These are phyloP conservation scores for Amyloporia xantha DNA, from an alignment of 768 basidiomycete species.

Conservation along the genomic window DNA sequence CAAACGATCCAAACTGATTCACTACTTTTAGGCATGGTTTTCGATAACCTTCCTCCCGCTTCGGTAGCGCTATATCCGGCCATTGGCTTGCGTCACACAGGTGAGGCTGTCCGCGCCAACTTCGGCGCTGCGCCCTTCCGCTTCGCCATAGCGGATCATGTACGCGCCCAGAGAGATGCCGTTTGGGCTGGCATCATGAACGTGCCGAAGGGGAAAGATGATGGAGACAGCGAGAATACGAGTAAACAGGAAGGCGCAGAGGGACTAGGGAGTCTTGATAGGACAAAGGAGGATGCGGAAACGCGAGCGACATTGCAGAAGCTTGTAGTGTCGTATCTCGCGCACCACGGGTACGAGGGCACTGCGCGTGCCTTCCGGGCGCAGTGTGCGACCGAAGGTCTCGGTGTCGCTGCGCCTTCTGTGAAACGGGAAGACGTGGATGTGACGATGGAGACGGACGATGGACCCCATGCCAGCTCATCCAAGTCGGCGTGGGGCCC, in stretches of 20 bases:
- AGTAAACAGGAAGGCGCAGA: not conserved
- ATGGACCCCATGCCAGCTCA: constrained; percentile 1
- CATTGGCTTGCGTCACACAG: constrained; percentile 77
- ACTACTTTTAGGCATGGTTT: constrained; percentile 47
- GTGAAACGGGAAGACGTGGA: constrained; percentile 9
- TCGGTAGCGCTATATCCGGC: constrained; percentile 70
- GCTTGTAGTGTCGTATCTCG: constrained; percentile 73
- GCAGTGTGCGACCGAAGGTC: constrained; percentile 30
- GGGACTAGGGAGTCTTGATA: not conserved
- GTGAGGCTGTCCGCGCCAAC: constrained; percentile 78
- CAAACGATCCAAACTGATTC: not conserved
- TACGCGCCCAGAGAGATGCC: constrained; percentile 58
- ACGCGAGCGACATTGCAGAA: constrained; percentile 58
- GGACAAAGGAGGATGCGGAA: constrained; percentile 31
- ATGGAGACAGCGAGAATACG: constrained; percentile 9
- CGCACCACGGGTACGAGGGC: constrained; percentile 77
- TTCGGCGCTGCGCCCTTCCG: constrained; percentile 83
- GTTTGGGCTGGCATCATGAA: constrained; percentile 47
- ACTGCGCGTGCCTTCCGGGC: constrained; percentile 63
- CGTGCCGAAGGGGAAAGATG: not conserved
- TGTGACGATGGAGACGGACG: constrained; percentile 14
- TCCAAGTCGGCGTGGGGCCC: not conserved
- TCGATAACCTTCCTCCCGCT: constrained; percentile 41
- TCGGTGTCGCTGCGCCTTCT: not conserved
- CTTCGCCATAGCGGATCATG: constrained; percentile 87